Evolutionary conservation across 1,284 basidiomycete species (phyloP), one percentile per base, ranked within the genome.

Genomic region (Ustilago xerochloae): DNA sequence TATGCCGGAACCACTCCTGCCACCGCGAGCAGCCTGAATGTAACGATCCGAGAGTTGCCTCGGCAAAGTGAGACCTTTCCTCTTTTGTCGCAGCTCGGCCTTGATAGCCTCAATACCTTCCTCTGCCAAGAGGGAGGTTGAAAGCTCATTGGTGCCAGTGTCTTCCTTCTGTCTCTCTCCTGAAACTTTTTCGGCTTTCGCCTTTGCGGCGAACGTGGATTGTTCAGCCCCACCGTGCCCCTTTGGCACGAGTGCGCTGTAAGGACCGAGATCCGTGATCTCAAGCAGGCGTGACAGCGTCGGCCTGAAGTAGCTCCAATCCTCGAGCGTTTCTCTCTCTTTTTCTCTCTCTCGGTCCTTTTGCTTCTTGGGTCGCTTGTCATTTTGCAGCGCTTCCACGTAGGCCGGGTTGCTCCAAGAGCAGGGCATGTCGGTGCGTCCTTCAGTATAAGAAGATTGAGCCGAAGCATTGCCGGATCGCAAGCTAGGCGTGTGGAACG

Each of bases 301-400:
- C 18, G 78, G 78, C 24, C 78, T 76, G 58, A 64, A 75, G 52
- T 77, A 74, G 33, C 76, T 80, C 78, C 78, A 80, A 46, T 80
- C 77, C 47, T 80, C 78, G 35, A 74, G 62, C 45, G 61, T 75
- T 57, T 80, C 78, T 47, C 69, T 60, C 54, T 80, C 78, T 56
- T 73, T 63, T 36, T 78, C 76, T n/a, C 71, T 57, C 60, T 78
- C 73, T 26, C 64, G 70, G 43, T 77, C 73, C 54, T 78, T 78
- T 12, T 71, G 70, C 53, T 77, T 75, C 26, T 78, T 80, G 22
- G 73, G 67, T 13, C 71, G 66, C 54, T 66, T 65, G 33, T 77
- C 73, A 36, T 75, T 74, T 55, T 64, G 55, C 47, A 78, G 47
- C 5, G 76, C 68, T 32, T 80, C 75, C 18, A 51, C 60, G 12